These are phyloP conservation scores for Athelia psychrophila DNA, from an alignment of 1,284 basidiomycete species.

Conservation along the genomic window DNA sequence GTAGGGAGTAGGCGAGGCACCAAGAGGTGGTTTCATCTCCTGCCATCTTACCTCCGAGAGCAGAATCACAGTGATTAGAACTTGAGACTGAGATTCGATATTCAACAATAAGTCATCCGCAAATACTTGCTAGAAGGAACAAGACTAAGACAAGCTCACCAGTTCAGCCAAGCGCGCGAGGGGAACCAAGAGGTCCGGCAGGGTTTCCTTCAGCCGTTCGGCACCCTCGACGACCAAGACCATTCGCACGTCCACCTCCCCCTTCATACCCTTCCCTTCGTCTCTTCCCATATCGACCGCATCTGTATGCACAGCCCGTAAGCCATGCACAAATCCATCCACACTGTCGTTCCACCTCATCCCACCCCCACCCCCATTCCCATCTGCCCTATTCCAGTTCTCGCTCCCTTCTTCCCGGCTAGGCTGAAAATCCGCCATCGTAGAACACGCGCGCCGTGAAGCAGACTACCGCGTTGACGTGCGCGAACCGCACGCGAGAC, in stretches of 20 bases:
- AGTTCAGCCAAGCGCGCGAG: conserved; percentile 72
- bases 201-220: conserved; percentile 59
- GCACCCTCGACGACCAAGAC: conserved; percentile 70
- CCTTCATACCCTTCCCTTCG: conserved; percentile 29
- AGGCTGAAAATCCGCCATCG: conserved; percentile 58
- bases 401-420: conserved; percentile 56
- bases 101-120: no score
- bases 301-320: conserved; percentile 37
- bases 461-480: conserved; percentile 60
- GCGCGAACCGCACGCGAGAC: conserved; percentile 36
- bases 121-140: no score
- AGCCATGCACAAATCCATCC: conserved; percentile 66
- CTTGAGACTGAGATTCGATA: neutral
- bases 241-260: conserved; percentile 41
- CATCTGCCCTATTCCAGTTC: conserved; percentile 60
- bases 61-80: conserved; percentile 57
- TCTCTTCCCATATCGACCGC: no score
- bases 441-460: conserved; percentile 67
- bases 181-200: conserved; percentile 69
- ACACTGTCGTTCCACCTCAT: conserved; percentile 56
- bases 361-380: conserved; percentile 23
- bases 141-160: no score
- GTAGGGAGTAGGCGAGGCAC: conserved; percentile 75
- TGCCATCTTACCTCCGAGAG: conserved; percentile 74
- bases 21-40: conserved; percentile 65